Base-by-base conservation (phyloP, 2,329 filamentous ascomycete genomes). In the Aspergillus pseudoglaucus region DNA sequence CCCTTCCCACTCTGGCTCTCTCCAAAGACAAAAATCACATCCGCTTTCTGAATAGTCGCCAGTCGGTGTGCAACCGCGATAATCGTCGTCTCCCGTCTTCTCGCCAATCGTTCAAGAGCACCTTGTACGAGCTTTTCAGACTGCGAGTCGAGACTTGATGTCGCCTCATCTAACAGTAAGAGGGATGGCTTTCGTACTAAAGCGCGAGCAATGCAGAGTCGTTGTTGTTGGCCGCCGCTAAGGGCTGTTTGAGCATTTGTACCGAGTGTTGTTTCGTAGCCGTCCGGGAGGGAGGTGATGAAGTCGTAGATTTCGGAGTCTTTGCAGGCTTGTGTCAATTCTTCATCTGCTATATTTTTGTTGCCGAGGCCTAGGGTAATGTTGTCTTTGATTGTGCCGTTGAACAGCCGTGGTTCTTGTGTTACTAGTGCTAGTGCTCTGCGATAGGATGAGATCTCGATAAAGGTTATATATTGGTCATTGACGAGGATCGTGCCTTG, bases 21-120 rank as follows among this genome's bases (percentile, higher is more conserved):
- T 9, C 85, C 85, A 42, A 93, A 80, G 0, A 91, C 86, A 57
- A 87, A 88, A 38, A 90, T 90, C n/a, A 83, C 72, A 63, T 91
- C 83, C 1, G 87, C 85, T 56, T 90, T 85, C 64, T 87, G 86
- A 17, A 90, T 82, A 10, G 85, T 91, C 0, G 84, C 84, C 43
- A 91, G 72, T 12, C 87, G 75, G 63, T 91, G 88, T 1, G 88
- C 88, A 9, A 93, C 86, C 2, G 86, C 85, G 3, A 93, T 74
- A 51, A 87, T 87, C 2, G 88, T 81, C 46, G 65, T 60, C 25
- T 59, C 83, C 6, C 78, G 79, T 53, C 75, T 74, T 3, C 75
- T 76, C 0, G 81, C 82, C 30, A 56, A 62, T 38, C 74, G 74
- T 70, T 88, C 83, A 59, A 90, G 81, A 0, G 85, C 85, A 1